A percentile compares a stretch with the other conserved stretches of the same genome.
Evolutionary conservation across 495 filamentous ascomycete species (phyloP).

Genomic region (Penicillium goetzii): DNA sequence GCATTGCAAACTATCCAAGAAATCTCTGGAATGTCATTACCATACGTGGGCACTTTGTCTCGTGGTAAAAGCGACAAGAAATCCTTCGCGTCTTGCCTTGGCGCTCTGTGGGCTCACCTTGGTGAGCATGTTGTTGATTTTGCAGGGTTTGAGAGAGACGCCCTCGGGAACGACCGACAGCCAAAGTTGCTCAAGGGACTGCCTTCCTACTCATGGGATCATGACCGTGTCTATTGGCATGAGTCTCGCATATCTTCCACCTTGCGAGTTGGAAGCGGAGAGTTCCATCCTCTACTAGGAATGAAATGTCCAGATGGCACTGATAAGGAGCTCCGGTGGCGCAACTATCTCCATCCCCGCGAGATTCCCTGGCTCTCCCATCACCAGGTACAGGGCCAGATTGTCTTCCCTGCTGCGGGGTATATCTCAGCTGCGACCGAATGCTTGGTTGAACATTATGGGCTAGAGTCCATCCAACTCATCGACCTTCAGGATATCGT

Average conservation of each 20-base stretch:
- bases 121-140: conserved; percentile 29
- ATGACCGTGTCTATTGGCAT: conserved; percentile 48
- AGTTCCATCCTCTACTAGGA: conserved; percentile 41
- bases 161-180: background rate
- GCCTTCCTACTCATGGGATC: conserved; percentile 58
- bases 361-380: conserved; percentile 48
- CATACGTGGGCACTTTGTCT: conserved; percentile 45
- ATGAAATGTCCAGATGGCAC: conserved; percentile 22
- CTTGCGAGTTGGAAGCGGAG: conserved; percentile 18
- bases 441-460: conserved; percentile 32
- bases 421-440: conserved; percentile 63
- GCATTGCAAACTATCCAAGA: conserved; percentile 45
- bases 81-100: conserved; percentile 51
- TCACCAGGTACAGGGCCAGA: conserved; percentile 45
- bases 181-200: conserved; percentile 39
- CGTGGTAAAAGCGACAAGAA: conserved; percentile 43
- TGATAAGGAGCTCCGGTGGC: conserved; percentile 36
- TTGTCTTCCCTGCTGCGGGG: conserved; percentile 63
- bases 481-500: conserved; percentile 41
- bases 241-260: conserved; percentile 48
- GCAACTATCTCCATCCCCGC: conserved; percentile 35
- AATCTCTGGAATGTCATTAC: conserved; percentile 21
- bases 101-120: conserved; percentile 52
- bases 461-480: conserved; percentile 24
- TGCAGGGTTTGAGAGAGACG: conserved; percentile 13